Evolutionary conservation across 192 early-diverging fungal genomes (phyloP).

Genomic region (Geranomyces michiganensis): DNA sequence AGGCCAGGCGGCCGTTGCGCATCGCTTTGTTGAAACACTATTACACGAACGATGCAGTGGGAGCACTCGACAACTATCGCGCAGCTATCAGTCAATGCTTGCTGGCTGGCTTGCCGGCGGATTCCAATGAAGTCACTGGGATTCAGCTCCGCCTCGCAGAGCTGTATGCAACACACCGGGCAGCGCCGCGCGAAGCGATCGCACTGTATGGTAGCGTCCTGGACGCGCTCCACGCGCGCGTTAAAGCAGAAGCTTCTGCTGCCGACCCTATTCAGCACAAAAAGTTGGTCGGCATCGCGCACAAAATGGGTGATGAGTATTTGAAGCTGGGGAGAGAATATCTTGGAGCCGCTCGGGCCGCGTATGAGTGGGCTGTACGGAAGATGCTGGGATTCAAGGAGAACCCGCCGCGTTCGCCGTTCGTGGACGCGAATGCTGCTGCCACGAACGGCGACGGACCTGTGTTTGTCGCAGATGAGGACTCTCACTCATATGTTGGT

Average conservation of each 20-base stretch:
- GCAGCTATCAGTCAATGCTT: conserved; percentile 13
- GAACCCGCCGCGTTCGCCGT: background rate
- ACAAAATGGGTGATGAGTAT: conserved; percentile 19
- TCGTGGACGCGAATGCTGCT: background rate
- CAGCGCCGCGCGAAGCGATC: conserved; percentile 5
- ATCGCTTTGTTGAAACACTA: conserved; percentile 14
- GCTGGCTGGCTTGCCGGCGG: conserved; percentile 4
- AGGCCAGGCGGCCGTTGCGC: conserved; percentile 2
- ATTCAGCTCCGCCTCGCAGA: conserved; percentile 33
- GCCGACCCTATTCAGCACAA: background rate
- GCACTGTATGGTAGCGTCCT: conserved; percentile 15
- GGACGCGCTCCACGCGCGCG: background rate
- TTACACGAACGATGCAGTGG: conserved; percentile 14
- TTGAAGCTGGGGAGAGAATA: background rate
- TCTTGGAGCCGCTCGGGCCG: background rate
- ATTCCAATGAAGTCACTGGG: conserved; percentile 19
- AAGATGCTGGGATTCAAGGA: conserved; percentile 7
- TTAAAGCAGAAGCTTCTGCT: background rate
- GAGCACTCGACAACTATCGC: conserved; percentile 1
- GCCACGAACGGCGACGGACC: background rate
- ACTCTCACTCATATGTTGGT: background rate
- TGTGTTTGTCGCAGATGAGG: background rate
- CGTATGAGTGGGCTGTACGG: conserved; percentile 2
- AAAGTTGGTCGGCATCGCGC: conserved; percentile 32
- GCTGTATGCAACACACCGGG: conserved; percentile 20